Conservation (phyloP, 352 stramenopile genomes). For the Salisapilia sapeloensis region DNA sequence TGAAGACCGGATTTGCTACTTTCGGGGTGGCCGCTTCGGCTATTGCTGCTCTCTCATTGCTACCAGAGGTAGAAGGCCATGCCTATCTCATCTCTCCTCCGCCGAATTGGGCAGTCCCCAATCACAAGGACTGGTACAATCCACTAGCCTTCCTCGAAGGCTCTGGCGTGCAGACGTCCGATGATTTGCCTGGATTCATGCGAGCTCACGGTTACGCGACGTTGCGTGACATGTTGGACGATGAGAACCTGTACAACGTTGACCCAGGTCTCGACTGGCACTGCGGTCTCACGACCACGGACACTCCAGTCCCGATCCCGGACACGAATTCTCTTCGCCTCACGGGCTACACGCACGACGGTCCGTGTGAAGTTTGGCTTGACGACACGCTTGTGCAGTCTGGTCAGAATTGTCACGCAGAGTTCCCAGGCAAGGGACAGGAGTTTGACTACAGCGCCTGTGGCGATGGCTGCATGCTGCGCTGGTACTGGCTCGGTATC, state of each 20-base stretch:
- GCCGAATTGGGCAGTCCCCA: too few species aligned
- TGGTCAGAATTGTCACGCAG: too few species aligned
- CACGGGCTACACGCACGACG: conserved; percentile 37
- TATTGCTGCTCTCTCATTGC: too few species aligned
- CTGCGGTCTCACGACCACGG: conserved; percentile 4
- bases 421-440: conserved; percentile 16
- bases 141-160: conserved; percentile 32
- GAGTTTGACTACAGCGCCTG: conserved; percentile 30
- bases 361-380: too few species aligned
- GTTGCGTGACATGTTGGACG: conserved; percentile 32
- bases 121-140: too few species aligned
- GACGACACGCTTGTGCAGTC: too few species aligned
- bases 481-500: conserved; percentile 39
- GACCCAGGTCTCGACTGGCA: too few species aligned
- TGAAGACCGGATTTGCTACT: too few species aligned
- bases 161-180: conserved; percentile 24
- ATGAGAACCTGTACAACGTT: conserved; percentile 26
- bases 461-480: conserved; percentile 17
- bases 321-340: conserved; percentile 13
- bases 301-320: conserved; percentile 4
- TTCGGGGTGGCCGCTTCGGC: too few species aligned
- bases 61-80: too few species aligned
- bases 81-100: too few species aligned
- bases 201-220: conserved; percentile 16
- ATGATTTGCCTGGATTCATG: conserved; percentile 21